These are phyloP conservation scores for Alternaria alternata DNA, from an alignment of 2,329 filamentous ascomycete species.

Conservation along the genomic window DNA sequence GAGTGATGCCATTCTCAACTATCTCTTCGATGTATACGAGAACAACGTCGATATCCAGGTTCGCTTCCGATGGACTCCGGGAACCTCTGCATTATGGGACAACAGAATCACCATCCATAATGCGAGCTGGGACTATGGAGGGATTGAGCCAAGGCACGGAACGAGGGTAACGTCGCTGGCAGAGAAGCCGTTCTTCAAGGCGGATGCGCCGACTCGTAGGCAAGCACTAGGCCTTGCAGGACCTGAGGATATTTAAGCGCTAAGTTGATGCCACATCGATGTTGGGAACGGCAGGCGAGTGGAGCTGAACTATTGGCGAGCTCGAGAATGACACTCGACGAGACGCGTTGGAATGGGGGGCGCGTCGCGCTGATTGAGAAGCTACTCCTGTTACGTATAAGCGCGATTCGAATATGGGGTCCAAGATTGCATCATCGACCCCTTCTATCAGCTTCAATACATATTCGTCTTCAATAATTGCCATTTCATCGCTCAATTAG, in stretches of 20 bases:
- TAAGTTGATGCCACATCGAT: not conserved
- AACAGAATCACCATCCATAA: conserved; percentile 79
- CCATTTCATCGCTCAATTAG: not conserved
- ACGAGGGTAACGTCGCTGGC: conserved; percentile 75
- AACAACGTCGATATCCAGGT: conserved; percentile 75
- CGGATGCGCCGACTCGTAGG: conserved; percentile 70
- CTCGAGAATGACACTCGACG: not conserved
- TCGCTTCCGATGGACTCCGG: conserved; percentile 73
- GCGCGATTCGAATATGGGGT: not conserved
- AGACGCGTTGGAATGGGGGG: not conserved
- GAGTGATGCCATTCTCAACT: conserved; percentile 72
- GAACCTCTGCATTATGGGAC: conserved; percentile 74
- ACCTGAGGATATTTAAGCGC: conserved; percentile 59
- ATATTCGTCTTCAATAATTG: not conserved
- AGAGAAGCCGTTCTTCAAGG: conserved; percentile 74
- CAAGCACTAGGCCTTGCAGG: conserved; percentile 71
- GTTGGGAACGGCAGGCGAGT: too few relatives aligned
- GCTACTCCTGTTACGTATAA: not conserved
- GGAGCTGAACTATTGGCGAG: too few relatives aligned
- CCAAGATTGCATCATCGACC: not conserved
- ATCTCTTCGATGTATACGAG: conserved; percentile 74
- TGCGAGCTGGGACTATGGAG: conserved; percentile 76
- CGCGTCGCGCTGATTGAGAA: not conserved
- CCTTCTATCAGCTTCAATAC: not conserved
- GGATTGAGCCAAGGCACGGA: conserved; percentile 72